Percentiles rank a stretch among this genome's conserved stretches.
Conservation (phyloP, 192 early-diverging fungal genomes). For the Umbelopsis sp. region DNA sequence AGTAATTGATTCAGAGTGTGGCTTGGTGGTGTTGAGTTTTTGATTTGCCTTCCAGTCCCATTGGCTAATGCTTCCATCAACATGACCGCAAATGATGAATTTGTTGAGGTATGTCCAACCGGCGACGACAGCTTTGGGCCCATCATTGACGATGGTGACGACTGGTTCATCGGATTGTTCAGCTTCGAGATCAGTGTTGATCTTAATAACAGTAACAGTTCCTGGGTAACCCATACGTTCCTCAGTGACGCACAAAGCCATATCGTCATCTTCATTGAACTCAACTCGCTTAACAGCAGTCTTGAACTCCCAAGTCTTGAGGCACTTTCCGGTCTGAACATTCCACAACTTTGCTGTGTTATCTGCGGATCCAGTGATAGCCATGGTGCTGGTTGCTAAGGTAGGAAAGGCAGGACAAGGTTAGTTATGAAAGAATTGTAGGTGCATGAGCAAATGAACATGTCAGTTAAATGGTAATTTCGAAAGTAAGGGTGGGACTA, state of each 20-base stretch:
- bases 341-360: slow-evolving; percentile 92
- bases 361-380: slow-evolving; percentile 91
- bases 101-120: slow-evolving; percentile 92
- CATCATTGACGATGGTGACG: slow-evolving; percentile 62
- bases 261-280: slow-evolving; percentile 88
- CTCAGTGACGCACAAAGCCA: slow-evolving; percentile 93
- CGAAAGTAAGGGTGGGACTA: too few relatives aligned
- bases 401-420: not conserved
- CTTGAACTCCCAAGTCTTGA: slow-evolving; percentile 89
- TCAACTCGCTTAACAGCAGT: slow-evolving; percentile 91
- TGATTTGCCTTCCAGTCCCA: slow-evolving; percentile 87
- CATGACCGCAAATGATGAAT: slow-evolving; percentile 92
- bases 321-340: slow-evolving; percentile 85
- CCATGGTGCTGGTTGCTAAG: slow-evolving; percentile 69
- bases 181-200: slow-evolving; percentile 62
- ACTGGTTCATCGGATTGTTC: slow-evolving; percentile 81
- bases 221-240: slow-evolving; percentile 90
- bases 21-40: slow-evolving; percentile 58
- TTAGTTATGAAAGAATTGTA: not conserved
- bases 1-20: slow-evolving; percentile 76
- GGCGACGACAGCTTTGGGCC: slow-evolving; percentile 89
- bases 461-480: too few relatives aligned
- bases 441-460: not conserved
- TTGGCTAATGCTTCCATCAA: slow-evolving; percentile 87
- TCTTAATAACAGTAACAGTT: slow-evolving; percentile 81